These are phyloP conservation scores for Ceratobasidium sp. DNA, from an alignment of 1,284 basidiomycete species.

Conservation along the genomic window DNA sequence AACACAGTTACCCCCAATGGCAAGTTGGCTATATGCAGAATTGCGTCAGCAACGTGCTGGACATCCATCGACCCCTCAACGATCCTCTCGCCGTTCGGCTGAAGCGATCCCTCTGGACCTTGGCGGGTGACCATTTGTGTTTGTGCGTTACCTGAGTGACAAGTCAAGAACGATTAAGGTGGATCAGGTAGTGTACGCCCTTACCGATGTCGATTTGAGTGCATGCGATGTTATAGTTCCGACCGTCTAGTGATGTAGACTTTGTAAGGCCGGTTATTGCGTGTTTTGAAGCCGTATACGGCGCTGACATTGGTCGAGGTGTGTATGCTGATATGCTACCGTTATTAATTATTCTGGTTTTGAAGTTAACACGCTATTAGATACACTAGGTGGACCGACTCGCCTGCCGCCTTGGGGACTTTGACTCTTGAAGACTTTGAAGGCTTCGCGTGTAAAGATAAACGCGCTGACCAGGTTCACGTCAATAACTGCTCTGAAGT, in stretches of 20 bases:
- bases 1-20: conserved; percentile 76
- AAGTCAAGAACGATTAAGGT: conserved; percentile 3
- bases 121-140: conserved; percentile 65
- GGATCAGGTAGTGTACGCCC: conserved; percentile 7
- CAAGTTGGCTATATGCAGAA: conserved; percentile 75
- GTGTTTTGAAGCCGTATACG: conserved; percentile 83
- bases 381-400: not conserved
- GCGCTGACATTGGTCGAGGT: conserved; percentile 71
- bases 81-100: conserved; percentile 71
- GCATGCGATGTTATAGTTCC: conserved; percentile 75
- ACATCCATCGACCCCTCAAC: conserved; percentile 75
- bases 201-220: conserved; percentile 84
- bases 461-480: conserved; percentile 79
- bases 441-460: conserved; percentile 80
- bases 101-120: conserved; percentile 62
- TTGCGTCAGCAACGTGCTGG: conserved; percentile 72
- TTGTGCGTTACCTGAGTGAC: conserved; percentile 69
- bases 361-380: not conserved
- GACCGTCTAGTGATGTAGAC: conserved; percentile 77
- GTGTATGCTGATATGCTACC: conserved; percentile 79
- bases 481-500: conserved; percentile 71
- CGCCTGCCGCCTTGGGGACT: conserved; percentile 71
- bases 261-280: conserved; percentile 80
- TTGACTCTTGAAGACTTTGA: conserved; percentile 77
- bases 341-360: conserved; percentile 81